phyloP scores from a whole-genome alignment of 331 rosid genomes.

The Pyracantha coccinea region DNA sequence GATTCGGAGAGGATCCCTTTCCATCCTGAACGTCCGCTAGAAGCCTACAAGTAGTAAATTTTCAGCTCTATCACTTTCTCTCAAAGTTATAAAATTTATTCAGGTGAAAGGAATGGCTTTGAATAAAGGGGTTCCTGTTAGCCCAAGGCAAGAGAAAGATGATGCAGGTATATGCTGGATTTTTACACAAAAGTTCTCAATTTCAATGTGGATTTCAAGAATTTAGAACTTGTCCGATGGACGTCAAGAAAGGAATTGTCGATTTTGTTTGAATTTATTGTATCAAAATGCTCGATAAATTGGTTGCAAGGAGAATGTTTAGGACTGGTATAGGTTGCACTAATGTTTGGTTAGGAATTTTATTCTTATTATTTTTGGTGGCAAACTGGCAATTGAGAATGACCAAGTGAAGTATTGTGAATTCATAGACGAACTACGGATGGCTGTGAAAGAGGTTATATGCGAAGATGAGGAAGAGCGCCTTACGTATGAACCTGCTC shows the following conservation, averaged over 20 bases:
- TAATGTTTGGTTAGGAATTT: background rate
- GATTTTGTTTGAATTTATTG: background rate
- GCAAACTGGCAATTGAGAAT: background rate
- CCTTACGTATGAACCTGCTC: conserved; percentile 57
- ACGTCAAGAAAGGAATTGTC: background rate
- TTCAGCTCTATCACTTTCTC: background rate
- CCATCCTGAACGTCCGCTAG: no score
- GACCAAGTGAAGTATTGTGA: background rate
- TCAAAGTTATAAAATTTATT: background rate
- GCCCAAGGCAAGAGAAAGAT: conserved; percentile 68
- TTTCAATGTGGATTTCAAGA: background rate
- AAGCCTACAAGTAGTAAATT: background rate
- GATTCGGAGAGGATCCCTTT: no score
- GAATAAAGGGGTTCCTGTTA: conserved; percentile 61
- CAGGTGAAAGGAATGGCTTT: conserved; percentile 94
- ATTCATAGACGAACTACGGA: conserved; percentile 68
- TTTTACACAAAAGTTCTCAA: background rate
- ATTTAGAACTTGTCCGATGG: background rate
- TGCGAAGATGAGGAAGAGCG: conserved; percentile 64
- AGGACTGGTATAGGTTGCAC: background rate
- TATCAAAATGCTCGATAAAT: background rate
- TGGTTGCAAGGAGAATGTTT: background rate
- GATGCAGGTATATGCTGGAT: conserved; percentile 55
- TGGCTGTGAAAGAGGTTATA: conserved; percentile 83
- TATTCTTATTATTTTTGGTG: background rate